These are phyloP conservation scores for Saxophila tyrrhenica DNA, from an alignment of 495 filamentous ascomycete species.

Conservation along the genomic window DNA sequence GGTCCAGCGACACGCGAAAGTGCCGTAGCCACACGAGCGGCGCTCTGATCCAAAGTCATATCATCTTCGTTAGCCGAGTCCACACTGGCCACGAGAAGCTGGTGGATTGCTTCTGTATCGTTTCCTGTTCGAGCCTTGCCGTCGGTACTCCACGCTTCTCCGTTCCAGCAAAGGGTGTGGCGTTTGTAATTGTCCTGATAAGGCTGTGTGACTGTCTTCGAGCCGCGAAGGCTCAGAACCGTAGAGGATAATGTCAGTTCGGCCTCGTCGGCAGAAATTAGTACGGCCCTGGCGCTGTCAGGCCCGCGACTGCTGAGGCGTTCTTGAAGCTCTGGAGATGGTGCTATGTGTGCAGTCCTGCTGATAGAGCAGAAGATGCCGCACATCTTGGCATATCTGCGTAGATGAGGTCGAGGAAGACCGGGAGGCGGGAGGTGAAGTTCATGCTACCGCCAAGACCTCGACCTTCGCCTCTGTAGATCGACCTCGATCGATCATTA, in stretches of 20 bases:
- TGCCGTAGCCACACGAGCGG: background rate
- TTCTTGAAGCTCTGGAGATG: conserved; percentile 33
- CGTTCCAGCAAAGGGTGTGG: conserved; percentile 90
- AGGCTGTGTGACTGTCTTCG: conserved; percentile 60
- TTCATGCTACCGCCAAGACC: too few species aligned
- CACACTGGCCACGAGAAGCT: conserved; percentile 43
- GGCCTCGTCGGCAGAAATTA: background rate
- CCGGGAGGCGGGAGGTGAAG: background rate
- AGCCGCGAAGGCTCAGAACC: conserved; percentile 75
- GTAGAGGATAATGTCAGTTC: conserved; percentile 46
- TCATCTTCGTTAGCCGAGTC: background rate
- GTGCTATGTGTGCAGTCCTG: conserved; percentile 23
- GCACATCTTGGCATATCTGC: conserved; percentile 38
- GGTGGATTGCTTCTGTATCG: conserved; percentile 63
- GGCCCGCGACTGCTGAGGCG: conserved; percentile 45
- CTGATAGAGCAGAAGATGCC: conserved; percentile 52
- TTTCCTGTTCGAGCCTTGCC: conserved; percentile 46
- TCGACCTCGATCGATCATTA: too few species aligned
- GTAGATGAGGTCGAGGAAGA: background rate
- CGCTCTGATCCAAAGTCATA: background rate
- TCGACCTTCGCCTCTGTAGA: too few species aligned
- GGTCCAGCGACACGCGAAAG: conserved; percentile 57
- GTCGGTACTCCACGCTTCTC: conserved; percentile 84
- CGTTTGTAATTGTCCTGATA: conserved; percentile 47
- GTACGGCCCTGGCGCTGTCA: conserved; percentile 35